Base-by-base conservation (phyloP, 1,284 basidiomycete genomes). In the Caloboletus inedulis region DNA sequence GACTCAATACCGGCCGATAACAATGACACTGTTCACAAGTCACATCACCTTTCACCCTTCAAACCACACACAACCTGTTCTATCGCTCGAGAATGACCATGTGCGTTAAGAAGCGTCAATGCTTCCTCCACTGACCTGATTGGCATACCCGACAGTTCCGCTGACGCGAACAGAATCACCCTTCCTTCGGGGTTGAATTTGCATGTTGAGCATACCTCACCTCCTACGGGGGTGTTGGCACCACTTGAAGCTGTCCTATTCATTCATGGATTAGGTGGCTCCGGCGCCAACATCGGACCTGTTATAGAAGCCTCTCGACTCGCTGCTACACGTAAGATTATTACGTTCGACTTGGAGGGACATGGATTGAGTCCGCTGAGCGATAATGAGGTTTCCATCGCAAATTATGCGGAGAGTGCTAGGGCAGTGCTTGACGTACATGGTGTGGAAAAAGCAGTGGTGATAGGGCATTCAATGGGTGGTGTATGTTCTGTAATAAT, bases 351-450 rank as follows among this genome's bases (percentile, higher is more conserved):
- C 42, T 30, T 43, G 3, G 39, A 58, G 39, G 36, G 49, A 14
- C 45, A 52, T 19, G 34, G 53, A 4, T 43, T 51, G 49, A 53
- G 47, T 21, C 48, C 59, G 21, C 34, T 50, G 52, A 48, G 51
- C 56, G 56, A 56, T 35, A 50, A 61, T 51, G 53, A 54, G 35
- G 18, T 49, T 27, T 34, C 47, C 4, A 46, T 60, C 47, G 53
- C 37, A 4, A 49, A 52, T 49, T 59, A 49, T 50, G 48, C 56
- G 51, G 52, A 53, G 49, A 48, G 43, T 46, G 52, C 27, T 1
- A 46, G 34, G 50, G 59, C 60, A 12, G 50, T 62, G 51, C 51
- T 51, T 41, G 56, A 59, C 47, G 51, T 47, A 56, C 39, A 39
- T 12, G 23, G 40, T 23, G 33, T 37, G 14, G 48, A 51, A 23